Percentiles rank a stretch among this genome's conserved stretches.
Conservation (phyloP, 2,329 filamentous ascomycete species). For the Neobulgaria alba region DNA sequence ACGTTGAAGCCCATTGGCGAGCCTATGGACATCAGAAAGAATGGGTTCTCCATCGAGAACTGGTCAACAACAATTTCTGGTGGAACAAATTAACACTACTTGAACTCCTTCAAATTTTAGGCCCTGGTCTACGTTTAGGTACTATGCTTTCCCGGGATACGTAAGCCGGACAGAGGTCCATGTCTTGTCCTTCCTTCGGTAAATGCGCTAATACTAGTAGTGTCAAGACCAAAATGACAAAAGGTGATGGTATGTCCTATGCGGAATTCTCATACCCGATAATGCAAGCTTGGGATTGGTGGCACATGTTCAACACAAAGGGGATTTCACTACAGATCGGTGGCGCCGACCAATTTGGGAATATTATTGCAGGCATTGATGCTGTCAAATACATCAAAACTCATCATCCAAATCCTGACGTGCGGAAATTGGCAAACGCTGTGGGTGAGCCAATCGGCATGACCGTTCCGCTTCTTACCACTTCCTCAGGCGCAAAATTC, state of each 20-base stretch:
- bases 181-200: no score
- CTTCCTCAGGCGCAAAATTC: conserved; percentile 78
- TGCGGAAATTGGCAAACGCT: conserved; percentile 36
- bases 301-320: conserved; percentile 65
- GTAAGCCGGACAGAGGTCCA: no score
- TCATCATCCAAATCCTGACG: conserved; percentile 39
- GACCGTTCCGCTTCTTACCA: conserved; percentile 83
- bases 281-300: conserved; percentile 95
- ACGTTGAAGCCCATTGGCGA: conserved; percentile 57
- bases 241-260: conserved; percentile 86
- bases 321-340: conserved; percentile 81
- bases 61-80: conserved; percentile 83
- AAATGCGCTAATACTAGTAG: no score
- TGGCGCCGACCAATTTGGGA: conserved; percentile 92
- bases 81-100: conserved; percentile 62
- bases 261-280: conserved; percentile 90
- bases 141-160: conserved; percentile 84
- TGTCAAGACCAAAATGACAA: conserved; percentile 75
- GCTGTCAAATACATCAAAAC: conserved; percentile 67
- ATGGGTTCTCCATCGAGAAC: conserved; percentile 55
- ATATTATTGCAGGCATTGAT: conserved; percentile 86
- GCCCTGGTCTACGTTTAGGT: conserved; percentile 66
- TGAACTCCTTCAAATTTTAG: conserved; percentile 68
- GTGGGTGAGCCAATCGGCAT: conserved; percentile 61
- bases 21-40: conserved; percentile 59